These are phyloP conservation scores for Lactuca sativa DNA, from an alignment of 129 eudicot species.

Conservation along the genomic window DNA sequence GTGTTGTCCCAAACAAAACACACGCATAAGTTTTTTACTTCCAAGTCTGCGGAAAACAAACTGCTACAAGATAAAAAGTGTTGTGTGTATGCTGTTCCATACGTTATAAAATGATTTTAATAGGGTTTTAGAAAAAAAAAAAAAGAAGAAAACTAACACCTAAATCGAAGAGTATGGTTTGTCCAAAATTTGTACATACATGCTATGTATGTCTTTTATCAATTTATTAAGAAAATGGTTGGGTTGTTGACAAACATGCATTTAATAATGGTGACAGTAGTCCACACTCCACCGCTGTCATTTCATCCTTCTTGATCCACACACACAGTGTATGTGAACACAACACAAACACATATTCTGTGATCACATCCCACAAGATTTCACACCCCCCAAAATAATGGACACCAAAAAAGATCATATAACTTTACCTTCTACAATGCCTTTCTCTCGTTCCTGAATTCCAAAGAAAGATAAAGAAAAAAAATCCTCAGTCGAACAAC, in stretches of 20 bases:
- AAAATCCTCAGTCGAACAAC: conserved; percentile 9
- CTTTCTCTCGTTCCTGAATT: conserved; percentile 18
- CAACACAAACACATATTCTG: conserved; percentile 18
- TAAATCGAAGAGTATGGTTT: too few species aligned
- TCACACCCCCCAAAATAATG: background rate
- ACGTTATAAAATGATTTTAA: too few species aligned
- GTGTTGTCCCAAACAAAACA: too few species aligned
- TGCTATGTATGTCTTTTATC: too few species aligned
- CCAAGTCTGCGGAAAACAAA: too few species aligned
- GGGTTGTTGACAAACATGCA: conserved; percentile 4
- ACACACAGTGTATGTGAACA: conserved; percentile 28
- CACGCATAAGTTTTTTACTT: too few species aligned
- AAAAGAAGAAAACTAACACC: too few species aligned
- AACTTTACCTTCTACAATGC: conserved; percentile 29
- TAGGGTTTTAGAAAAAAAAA: too few species aligned
- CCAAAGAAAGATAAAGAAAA: background rate
- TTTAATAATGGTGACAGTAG: conserved; percentile 14
- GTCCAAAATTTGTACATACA: too few species aligned
- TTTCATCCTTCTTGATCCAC: background rate
- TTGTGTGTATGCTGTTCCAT: too few species aligned
- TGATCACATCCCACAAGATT: conserved; percentile 20
- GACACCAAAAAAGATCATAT: conserved; percentile 2
- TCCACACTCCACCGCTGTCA: conserved; percentile 13
- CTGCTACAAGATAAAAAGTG: too few species aligned
- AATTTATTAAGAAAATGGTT: background rate